Percentiles rank a stretch among this genome's conserved stretches.
Evolutionary conservation across 495 filamentous ascomycete genomes (phyloP).

Genomic region (Hypomontagnella monticulosa): DNA sequence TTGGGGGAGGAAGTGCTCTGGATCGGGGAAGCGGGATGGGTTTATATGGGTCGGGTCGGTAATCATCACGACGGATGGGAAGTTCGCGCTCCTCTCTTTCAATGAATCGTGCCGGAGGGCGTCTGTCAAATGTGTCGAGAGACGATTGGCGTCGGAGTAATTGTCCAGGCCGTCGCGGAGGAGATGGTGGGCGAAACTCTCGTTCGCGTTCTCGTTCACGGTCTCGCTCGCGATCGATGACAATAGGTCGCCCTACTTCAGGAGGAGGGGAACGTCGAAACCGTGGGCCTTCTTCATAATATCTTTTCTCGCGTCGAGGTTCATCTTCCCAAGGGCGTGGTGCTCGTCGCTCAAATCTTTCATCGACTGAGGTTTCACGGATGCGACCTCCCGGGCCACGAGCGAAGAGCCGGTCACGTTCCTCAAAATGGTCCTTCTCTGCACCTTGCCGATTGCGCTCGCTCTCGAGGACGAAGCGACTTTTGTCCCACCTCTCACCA

Average conservation of each 20-base stretch:
- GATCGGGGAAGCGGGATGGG: slow-evolving; percentile 63
- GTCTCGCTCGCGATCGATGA: slow-evolving; percentile 48
- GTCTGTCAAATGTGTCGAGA: slow-evolving; percentile 61
- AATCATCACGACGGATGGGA: slow-evolving; percentile 51
- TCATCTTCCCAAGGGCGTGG: slow-evolving; percentile 51
- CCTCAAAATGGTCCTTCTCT: slow-evolving; percentile 48
- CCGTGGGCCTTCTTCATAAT: slow-evolving; percentile 52
- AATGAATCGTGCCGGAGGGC: slow-evolving; percentile 56
- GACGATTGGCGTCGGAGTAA: slow-evolving; percentile 56
- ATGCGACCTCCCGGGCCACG: slow-evolving; percentile 27
- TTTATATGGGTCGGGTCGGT: slow-evolving; percentile 59
- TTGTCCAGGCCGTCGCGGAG: slow-evolving; percentile 44
- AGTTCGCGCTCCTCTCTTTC: slow-evolving; percentile 61
- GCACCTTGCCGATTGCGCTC: slow-evolving; percentile 29
- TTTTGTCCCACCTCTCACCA: slow-evolving; percentile 56
- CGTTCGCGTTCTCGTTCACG: slow-evolving; percentile 46
- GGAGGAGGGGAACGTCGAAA: slow-evolving; percentile 44
- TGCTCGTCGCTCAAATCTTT: slow-evolving; percentile 46
- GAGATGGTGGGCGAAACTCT: slow-evolving; percentile 48
- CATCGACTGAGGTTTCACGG: slow-evolving; percentile 47
- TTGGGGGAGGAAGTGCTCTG: slow-evolving; percentile 54
- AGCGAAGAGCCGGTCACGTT: slow-evolving; percentile 47
- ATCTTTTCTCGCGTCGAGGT: slow-evolving; percentile 48
- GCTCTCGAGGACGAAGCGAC: slow-evolving; percentile 48
- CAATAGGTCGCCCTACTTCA: slow-evolving; percentile 48